A percentile compares a stretch with the other conserved stretches of the same genome.
phyloP scores from a whole-genome alignment of 495 filamentous ascomycete genomes.

The Antarctomyces pellizariae region DNA sequence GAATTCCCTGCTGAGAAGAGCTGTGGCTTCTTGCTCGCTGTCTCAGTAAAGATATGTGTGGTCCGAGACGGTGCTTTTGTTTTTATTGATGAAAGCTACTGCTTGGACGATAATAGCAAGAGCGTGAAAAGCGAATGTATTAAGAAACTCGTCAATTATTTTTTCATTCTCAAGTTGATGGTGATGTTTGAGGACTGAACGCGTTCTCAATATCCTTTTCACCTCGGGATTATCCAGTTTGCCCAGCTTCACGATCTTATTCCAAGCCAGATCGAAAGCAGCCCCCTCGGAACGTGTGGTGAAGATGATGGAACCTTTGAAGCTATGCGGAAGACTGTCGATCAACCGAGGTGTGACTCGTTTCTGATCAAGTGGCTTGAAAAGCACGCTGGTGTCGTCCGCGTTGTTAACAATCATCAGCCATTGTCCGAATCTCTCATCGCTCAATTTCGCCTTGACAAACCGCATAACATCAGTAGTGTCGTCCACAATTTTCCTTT shows the following conservation, averaged over 20 bases:
- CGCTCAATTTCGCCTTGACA: slow-evolving; percentile 7
- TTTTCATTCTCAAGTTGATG: slow-evolving; percentile 1
- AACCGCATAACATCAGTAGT: slow-evolving; percentile 5
- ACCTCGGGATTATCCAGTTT: slow-evolving; percentile 11
- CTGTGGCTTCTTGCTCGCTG: neutral
- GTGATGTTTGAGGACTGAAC: slow-evolving; percentile 4
- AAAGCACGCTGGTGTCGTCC: slow-evolving; percentile 17
- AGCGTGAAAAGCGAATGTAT: slow-evolving; percentile 1
- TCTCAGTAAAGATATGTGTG: slow-evolving; percentile 5
- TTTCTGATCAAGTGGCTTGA: slow-evolving; percentile 1
- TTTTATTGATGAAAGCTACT: slow-evolving; percentile 3
- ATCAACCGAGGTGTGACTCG: neutral
- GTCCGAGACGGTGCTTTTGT: slow-evolving; percentile 5
- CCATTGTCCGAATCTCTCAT: slow-evolving; percentile 11
- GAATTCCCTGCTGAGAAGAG: slow-evolving; percentile 4
- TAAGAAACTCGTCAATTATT: neutral
- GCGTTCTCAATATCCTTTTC: slow-evolving; percentile 4
- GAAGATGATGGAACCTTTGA: slow-evolving; percentile 17
- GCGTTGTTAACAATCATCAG: slow-evolving; percentile 23
- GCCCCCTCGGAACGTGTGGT: slow-evolving; percentile 14
- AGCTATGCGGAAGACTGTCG: slow-evolving; percentile 17
- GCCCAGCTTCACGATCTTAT: slow-evolving; percentile 8
- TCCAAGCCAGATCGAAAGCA: slow-evolving; percentile 9
- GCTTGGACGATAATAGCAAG: slow-evolving; percentile 4
- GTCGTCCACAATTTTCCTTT: slow-evolving; percentile 1